Evolutionary conservation across 768 basidiomycete species (phyloP).

Genomic region (Terana coerulea): DNA sequence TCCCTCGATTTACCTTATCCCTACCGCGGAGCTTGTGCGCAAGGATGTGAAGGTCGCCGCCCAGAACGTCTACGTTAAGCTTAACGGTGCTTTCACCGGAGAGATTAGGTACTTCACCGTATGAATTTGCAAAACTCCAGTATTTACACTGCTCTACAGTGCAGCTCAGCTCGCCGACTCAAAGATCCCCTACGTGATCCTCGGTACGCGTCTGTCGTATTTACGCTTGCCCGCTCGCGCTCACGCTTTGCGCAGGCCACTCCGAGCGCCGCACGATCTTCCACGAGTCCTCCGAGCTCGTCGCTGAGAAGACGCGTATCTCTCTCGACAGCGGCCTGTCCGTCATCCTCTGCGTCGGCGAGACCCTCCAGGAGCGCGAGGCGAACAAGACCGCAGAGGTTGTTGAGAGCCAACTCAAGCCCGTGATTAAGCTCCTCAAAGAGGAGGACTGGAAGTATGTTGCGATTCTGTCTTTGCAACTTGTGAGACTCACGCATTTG

Average conservation of each 20-base stretch:
- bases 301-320: conserved; percentile 84
- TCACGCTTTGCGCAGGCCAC: conserved; percentile 54
- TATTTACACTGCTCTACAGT: conserved; percentile 35
- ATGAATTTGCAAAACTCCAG: not conserved
- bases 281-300: conserved; percentile 77
- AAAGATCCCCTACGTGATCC: conserved; percentile 86
- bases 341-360: conserved; percentile 96
- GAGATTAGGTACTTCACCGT: conserved; percentile 73
- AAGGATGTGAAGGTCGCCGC: conserved; percentile 78
- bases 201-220: conserved; percentile 49
- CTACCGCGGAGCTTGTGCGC: conserved; percentile 57
- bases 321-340: conserved; percentile 72
- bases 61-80: conserved; percentile 87
- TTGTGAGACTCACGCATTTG: not conserved
- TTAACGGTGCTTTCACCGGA: conserved; percentile 89
- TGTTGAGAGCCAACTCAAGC: conserved; percentile 77
- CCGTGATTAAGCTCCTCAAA: conserved; percentile 59
- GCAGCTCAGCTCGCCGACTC: conserved; percentile 83
- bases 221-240: not conserved
- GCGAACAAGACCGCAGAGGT: conserved; percentile 70
- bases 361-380: conserved; percentile 89
- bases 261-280: conserved; percentile 95
- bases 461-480: not conserved
- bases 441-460: conserved; percentile 79
- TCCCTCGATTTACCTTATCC: conserved; percentile 82